Conservation (phyloP, 306 rosid species). For the Urtica urens region DNA sequence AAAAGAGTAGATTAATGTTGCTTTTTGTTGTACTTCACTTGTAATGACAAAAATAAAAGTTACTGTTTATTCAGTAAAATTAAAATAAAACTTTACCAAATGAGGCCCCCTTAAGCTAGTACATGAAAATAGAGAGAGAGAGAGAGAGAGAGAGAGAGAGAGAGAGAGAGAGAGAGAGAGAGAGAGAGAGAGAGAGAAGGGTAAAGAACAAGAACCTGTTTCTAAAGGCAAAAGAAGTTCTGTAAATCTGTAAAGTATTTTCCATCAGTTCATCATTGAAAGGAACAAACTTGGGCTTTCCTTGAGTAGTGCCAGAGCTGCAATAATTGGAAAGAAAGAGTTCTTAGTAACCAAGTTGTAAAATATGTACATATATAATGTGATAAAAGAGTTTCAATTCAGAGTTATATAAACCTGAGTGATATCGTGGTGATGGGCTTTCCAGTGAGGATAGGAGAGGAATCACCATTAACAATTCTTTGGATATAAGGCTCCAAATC, state of each 20-base stretch:
- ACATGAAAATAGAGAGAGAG: background rate
- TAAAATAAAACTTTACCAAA: no score
- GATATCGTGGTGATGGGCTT: constrained; percentile 73
- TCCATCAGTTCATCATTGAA: constrained; percentile 82
- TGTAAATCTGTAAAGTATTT: constrained; percentile 57
- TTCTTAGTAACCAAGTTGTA: constrained; percentile 7
- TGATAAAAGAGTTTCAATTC: background rate
- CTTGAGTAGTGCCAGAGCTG: constrained; percentile 95
- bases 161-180: background rate
- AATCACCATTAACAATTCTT: constrained; percentile 60
- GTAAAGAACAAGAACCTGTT: constrained; percentile 37
- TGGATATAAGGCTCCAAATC: constrained; percentile 60
- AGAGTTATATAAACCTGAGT: constrained; percentile 40
- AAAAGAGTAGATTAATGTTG: no score
- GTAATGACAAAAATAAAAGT: no score
- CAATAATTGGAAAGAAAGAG: constrained; percentile 13
- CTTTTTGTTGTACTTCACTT: no score
- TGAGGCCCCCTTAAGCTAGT: no score
- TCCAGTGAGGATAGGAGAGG: constrained; percentile 62
- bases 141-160: background rate
- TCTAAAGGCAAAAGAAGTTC: constrained; percentile 76
- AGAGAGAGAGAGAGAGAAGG: background rate
- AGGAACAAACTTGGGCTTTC: constrained; percentile 72
- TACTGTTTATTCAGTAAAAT: no score
- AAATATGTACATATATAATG: background rate